Base-by-base conservation (phyloP, 371 early-diverging fungal species). In the Actinomucor elegans region DNA sequence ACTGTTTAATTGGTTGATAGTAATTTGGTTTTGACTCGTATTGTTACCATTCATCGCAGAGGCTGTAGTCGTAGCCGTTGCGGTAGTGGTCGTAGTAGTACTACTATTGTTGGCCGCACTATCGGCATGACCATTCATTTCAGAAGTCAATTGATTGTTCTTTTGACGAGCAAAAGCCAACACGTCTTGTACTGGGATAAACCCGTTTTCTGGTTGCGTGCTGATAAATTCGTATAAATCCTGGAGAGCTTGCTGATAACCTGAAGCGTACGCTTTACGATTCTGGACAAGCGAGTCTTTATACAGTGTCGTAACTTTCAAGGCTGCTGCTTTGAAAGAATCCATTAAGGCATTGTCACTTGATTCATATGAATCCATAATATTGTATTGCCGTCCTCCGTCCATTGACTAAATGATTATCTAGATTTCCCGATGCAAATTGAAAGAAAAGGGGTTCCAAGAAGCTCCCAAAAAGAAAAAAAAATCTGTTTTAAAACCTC, bases 201-300 rank as follows among this genome's bases (percentile, higher is more conserved):
- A 59, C 3, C 76, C 77, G 43, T 66, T 67, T 40, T 75, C 75
- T 26, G 67, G 69, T 17, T 68, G 69, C 12, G 45, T 54, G 28
- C 57, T 55, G 36, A 87, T 69, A 52, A 86, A 85, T 21, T 76
- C 75, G 58, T 79, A 72, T 10, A 91, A 57, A 71, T 91, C 88
- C 64, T 81, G 83, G 23, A 91, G 56, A 15, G 87, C 86, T 44
- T 87, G 84, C 49, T 81, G 80, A 64, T 89, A 91, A n/a, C 91
- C 91, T 14, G 76, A 66, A 36, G 79, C 76, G 69, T 75, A 88
- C 6, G 81, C 73, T 43, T 75, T 75, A 34, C 83, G 71, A 38
- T 83, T 81, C 50, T 84, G 83, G n/a, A 80, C 75, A 20, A 80
- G 66, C 1, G 88, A 73, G 43, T 88, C 89, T 65, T 79, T 84